Base-by-base conservation (phyloP, 208 protist species). In the Jaenimonas drosophilae region DNA sequence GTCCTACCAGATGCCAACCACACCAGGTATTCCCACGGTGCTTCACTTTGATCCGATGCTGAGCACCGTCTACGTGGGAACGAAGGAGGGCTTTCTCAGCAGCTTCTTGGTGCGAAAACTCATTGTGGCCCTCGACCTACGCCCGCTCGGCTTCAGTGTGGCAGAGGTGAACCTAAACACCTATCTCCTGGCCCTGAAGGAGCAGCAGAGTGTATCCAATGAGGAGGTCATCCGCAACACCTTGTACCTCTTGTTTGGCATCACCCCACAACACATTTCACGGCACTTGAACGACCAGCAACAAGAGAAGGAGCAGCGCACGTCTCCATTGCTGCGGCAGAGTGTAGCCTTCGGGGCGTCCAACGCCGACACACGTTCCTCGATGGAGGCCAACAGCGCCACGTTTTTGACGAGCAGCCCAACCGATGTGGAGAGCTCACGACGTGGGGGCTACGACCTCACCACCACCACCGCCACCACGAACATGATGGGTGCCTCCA, bases 41-140 rank as follows among this genome's bases (percentile, higher is more conserved):
- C 31, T 89, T 25, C 56, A 70, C 50, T 89, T 85, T 52, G 79
- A 89, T 36, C 51, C 67, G 2, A 37, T 60, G 21, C 63, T 70
- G 57, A 65, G 59, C 42, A 65, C 69, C 23, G 33, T 89, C 4
- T 89, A 89, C 36, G 60, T 85, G 14, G 79, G 79, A 16, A 85
- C 79, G n/a, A 54, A 51, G 21, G 69, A 85, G 34, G 79, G 79
- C 12, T 84, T 62, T 47, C 25, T 89, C 28, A 50, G 70, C 33
- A 82, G 75, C 9, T 89, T 82, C 45, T 55, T 84, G 7, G 37
- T 89, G 6, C 79, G 71, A n/a, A 75, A 70, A 31, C 53, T 89
- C 16, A 40, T 89, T 11, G 31, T 64, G 2, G 79, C 79, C 1
- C 64, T 77, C 19, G 71, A 85, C 49, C 69, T 89, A 27, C 49